phyloP scores from a whole-genome alignment of 1,284 basidiomycete genomes.

The Rhodofomes roseus region DNA sequence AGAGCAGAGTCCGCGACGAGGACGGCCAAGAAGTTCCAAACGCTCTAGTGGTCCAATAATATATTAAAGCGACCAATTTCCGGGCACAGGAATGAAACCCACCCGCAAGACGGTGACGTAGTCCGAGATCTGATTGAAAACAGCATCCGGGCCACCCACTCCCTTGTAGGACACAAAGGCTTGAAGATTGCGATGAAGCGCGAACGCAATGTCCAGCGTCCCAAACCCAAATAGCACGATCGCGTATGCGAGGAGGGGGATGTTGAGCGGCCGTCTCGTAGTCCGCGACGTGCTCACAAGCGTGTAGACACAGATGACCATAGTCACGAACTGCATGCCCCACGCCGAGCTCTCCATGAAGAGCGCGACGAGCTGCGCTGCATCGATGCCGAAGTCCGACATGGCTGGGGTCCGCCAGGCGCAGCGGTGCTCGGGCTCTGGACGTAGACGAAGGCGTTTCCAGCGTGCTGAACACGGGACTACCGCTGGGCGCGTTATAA shows the following conservation, averaged over 20 bases:
- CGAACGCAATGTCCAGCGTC: constrained; percentile 19
- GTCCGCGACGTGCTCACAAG: neutral
- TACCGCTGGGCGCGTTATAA: neutral
- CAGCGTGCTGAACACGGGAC: neutral
- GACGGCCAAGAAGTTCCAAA: neutral
- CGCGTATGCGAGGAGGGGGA: neutral
- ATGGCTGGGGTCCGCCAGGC: neutral
- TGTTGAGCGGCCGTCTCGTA: neutral
- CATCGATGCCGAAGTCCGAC: neutral
- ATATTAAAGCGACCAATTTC: neutral
- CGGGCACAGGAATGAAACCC: neutral
- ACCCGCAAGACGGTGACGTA: constrained; percentile 22
- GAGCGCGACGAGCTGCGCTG: constrained; percentile 3
- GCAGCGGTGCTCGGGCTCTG: neutral
- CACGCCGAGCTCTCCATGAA: constrained; percentile 4
- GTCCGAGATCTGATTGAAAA: constrained; percentile 18
- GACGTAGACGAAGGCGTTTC: neutral
- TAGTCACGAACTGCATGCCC: constrained; percentile 1
- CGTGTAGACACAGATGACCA: neutral
- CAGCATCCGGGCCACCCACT: constrained; percentile 13
- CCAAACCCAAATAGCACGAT: constrained; percentile 8
- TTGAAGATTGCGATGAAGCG: constrained; percentile 18
- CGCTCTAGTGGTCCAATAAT: neutral
- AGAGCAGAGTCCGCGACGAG: constrained; percentile 1
- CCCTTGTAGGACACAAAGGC: constrained; percentile 22